A percentile compares a stretch with the other conserved stretches of the same genome.
phyloP scores from a whole-genome alignment of 768 basidiomycete genomes.

The Inosperma sp. region DNA sequence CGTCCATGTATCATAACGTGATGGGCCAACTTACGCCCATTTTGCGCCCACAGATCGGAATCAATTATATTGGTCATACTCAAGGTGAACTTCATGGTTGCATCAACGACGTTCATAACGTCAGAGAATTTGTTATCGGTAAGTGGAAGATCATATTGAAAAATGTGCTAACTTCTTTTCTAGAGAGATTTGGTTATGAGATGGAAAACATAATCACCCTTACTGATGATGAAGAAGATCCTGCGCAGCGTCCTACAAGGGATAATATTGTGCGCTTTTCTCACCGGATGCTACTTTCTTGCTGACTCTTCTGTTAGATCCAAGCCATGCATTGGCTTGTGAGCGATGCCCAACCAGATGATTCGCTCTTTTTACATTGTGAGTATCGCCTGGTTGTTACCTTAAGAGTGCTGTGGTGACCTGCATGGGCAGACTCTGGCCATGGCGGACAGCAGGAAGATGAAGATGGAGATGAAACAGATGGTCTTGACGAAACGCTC shows the following conservation, averaged over 20 bases:
- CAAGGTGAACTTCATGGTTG: slow-evolving; percentile 71
- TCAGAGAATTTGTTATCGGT: slow-evolving; percentile 70
- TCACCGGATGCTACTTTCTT: neutral
- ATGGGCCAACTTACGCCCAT: neutral
- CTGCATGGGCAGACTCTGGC: slow-evolving; percentile 64
- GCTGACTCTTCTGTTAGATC: slow-evolving; percentile 35
- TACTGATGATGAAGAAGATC: slow-evolving; percentile 66
- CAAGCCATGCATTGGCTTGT: slow-evolving; percentile 93
- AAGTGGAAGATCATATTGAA: neutral
- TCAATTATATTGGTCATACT: slow-evolving; percentile 77
- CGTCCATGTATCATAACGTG: neutral
- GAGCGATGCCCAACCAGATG: slow-evolving; percentile 69
- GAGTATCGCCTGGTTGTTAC: slow-evolving; percentile 17
- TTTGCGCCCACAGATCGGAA: slow-evolving; percentile 62
- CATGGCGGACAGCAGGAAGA: slow-evolving; percentile 92
- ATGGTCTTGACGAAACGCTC: slow-evolving; percentile 86
- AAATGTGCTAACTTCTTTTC: neutral
- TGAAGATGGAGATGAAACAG: slow-evolving; percentile 73
- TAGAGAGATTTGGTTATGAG: slow-evolving; percentile 61
- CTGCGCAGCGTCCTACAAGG: slow-evolving; percentile 64
- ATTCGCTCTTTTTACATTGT: slow-evolving; percentile 92
- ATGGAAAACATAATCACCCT: slow-evolving; percentile 80
- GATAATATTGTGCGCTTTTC: slow-evolving; percentile 66
- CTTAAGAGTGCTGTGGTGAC: neutral
- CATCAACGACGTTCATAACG: slow-evolving; percentile 85